Base-by-base conservation (phyloP, 805 yeast genomes). In the Candida jianshihensis region DNA sequence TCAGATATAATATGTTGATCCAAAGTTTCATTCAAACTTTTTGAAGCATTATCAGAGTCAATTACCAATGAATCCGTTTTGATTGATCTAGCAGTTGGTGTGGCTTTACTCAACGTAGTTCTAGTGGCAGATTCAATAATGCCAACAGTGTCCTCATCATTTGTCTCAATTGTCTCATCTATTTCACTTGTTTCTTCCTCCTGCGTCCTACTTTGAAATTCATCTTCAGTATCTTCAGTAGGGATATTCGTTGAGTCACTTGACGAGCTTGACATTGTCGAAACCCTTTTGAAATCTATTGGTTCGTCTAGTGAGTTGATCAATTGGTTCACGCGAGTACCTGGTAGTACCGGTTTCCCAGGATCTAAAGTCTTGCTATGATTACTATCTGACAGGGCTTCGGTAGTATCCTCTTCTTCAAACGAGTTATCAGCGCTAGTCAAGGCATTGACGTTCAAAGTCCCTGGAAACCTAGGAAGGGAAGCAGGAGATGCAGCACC, bases 381-480 rank as follows among this genome's bases (percentile, higher is more conserved):
- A 10, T 28, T 28, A 1, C 29, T 30, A 7, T 34, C 32, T 9
- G n/a, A n/a, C 33, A 39, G 5, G 13, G 5, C 26, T 24, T 24
- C 26, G n/a, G 13, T 7, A 6, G 7, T 11, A 12, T 7, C 26
- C 10, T 12, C 13, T 11, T 24, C 5, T 12, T 20, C 22, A 20
- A 41, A 20, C 4, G 52, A 46, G 18, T 24, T 37, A 14, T 34
- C 35, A 2, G 50, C 40, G n/a, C 39, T 38, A 11, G 63, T 59
- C 26, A 71, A 48, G 1, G 73, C 81, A 25, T 60, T 68, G 35
- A 73, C 73, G 35, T 67, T 60, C 37, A 64, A 52, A 1, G 72
- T 63, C 3, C 69, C 76, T 1, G 72, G 69, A 43, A 63, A 55
- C 20, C 75, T 53, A 7, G 75, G 76, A 14, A 68, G 44, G 12